A percentile compares a stretch with the other conserved stretches of the same genome.
Conservation (phyloP, 2,329 filamentous ascomycete genomes). For the Scortechinia acanthostroma region DNA sequence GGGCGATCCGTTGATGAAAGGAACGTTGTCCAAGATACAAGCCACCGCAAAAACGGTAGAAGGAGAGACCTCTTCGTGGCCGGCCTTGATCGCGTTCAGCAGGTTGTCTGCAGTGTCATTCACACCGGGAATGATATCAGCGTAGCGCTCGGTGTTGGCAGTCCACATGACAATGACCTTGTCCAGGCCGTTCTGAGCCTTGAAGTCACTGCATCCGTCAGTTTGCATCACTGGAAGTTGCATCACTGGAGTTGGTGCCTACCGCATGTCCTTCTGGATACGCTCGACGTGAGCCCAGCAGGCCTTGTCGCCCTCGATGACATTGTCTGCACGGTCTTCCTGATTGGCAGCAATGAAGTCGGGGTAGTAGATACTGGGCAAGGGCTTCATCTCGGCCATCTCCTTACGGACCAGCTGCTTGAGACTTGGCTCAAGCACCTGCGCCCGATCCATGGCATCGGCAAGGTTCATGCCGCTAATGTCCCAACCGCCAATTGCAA, state of each 20-base stretch:
- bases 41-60: constrained; percentile 95
- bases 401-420: constrained; percentile 88
- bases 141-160: constrained; percentile 95
- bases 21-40: constrained; percentile 78
- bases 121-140: constrained; percentile 78
- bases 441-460: constrained; percentile 88
- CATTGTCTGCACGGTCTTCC: constrained; percentile 88
- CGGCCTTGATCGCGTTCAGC: constrained; percentile 75
- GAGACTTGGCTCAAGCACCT: constrained; percentile 88
- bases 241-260: constrained; percentile 17
- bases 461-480: constrained; percentile 87
- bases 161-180: constrained; percentile 98
- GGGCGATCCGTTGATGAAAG: constrained; percentile 98
- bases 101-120: constrained; percentile 97
- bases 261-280: constrained; percentile 86
- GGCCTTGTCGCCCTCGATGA: constrained; percentile 77
- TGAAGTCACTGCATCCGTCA: constrained; percentile 64
- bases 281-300: constrained; percentile 83
- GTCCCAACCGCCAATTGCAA: constrained; percentile 94
- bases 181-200: constrained; percentile 75
- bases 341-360: constrained; percentile 99
- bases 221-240: constrained; percentile 5
- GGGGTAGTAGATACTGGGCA: constrained; percentile 95
- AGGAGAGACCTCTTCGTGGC: constrained; percentile 85
- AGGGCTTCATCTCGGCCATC: constrained; percentile 79